Base-by-base conservation (phyloP, 2,329 filamentous ascomycete species). In the Fusarium pininemorale region DNA sequence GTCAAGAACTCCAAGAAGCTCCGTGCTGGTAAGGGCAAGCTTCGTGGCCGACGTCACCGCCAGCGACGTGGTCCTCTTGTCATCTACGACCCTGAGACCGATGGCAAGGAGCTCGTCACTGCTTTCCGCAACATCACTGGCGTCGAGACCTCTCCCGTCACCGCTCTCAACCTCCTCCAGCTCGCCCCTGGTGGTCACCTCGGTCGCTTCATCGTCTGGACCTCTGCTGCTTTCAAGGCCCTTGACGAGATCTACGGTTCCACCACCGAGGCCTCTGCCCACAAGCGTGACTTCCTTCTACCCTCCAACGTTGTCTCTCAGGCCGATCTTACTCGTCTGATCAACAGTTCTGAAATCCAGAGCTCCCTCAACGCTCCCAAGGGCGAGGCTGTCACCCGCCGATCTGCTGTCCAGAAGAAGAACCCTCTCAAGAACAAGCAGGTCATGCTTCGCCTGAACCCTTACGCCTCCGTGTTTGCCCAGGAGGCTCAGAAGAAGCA, bases 391-490 rank as follows among this genome's bases (percentile, higher is more conserved):
- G 87, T 91, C 83, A 97, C 95, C 87, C 98, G 98, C 92, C 94
- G 96, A 83, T 87, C 89, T 79, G 87, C 90, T 82, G 94, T 98
- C 79, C 96, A 98, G 91, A 99, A 99, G 95, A 98, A 98, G 95
- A 99, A 99, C 91, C 96, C 96, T 82, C 95, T 99, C 80, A 90
- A 90, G 88, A 99, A 99, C 93, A 97, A 95, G 92, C 96, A 98
- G 91, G 93, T 99, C 79, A 91, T 98, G 87, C 93, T 99, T 84
- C 93, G 96, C 82, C 93, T 99, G 86, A 99, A 99, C 93, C 96
- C 96, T 76, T 99, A 99, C 88, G 96, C 96, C 80, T 89, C 92
- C 80, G 92, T 94, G 75, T 99, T 97, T 88, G 89, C 92, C 80
- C 94, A 97, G 90, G 90, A 84, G 78, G 64, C 81, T 66, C 82